Conservation (phyloP, 2,329 filamentous ascomycete species). For the Sporothrix phasma region DNA sequence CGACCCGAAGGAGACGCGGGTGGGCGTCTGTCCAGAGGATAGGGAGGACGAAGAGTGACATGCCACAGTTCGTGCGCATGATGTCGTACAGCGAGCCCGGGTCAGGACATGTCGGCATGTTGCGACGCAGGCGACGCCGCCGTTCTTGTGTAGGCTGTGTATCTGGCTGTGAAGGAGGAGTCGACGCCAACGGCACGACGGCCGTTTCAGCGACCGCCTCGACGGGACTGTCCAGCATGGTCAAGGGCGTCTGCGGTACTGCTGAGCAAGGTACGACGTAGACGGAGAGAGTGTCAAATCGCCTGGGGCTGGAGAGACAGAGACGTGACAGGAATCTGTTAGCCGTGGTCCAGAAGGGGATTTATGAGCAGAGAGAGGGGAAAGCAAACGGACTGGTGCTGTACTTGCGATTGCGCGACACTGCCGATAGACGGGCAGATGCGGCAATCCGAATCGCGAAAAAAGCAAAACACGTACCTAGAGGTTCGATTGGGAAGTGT, state of each 20-base stretch:
- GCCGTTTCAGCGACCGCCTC: neutral
- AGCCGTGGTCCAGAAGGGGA: neutral
- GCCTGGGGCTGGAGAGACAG: neutral
- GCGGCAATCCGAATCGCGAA: neutral
- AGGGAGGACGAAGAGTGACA: constrained; percentile 41
- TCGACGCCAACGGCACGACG: neutral
- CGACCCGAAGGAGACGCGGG: constrained; percentile 35
- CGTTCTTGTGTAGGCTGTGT: neutral
- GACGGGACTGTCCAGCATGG: neutral
- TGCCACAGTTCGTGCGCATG: constrained; percentile 38
- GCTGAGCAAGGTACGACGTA: too few species aligned
- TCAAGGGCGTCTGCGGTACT: neutral
- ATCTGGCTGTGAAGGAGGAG: neutral
- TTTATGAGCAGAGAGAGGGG: neutral
- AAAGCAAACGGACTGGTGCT: neutral
- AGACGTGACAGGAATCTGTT: neutral
- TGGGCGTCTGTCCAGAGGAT: constrained; percentile 48
- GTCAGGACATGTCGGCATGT: constrained; percentile 27
- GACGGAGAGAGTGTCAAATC: neutral
- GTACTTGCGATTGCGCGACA: neutral
- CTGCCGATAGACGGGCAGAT: neutral
- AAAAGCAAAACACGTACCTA: neutral
- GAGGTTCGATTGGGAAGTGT: neutral
- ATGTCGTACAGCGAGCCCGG: constrained; percentile 43
- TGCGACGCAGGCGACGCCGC: neutral